phyloP scores from a whole-genome alignment of 257 asterid genomes.

The Thymus mandschuricus region DNA sequence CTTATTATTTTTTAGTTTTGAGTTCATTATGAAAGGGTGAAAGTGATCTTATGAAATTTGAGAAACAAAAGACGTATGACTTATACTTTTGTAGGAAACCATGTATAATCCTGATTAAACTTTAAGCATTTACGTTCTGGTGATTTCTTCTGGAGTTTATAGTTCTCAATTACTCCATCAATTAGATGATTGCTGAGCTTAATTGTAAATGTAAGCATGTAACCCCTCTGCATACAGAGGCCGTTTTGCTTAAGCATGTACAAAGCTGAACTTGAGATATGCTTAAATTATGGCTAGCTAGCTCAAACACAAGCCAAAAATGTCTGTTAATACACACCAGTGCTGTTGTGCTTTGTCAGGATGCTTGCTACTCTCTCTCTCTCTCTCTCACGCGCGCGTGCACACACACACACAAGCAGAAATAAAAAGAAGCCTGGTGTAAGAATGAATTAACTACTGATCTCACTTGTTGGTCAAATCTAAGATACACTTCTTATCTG shows the following conservation, averaged over 20 bases:
- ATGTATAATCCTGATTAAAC: constrained; percentile 7
- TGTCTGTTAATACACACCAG: constrained; percentile 3
- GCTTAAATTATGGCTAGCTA: constrained; percentile 1
- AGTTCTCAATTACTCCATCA: neutral
- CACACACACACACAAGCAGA: neutral
- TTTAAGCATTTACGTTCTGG: neutral
- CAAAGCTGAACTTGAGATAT: constrained; percentile 10
- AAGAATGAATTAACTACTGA: neutral
- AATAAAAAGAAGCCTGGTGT: neutral
- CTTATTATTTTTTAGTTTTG: neutral
- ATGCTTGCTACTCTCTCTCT: neutral
- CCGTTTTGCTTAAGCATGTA: too few relatives aligned
- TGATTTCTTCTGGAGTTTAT: neutral
- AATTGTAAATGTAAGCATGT: neutral
- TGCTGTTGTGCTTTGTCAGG: constrained; percentile 10
- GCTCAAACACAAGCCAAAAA: constrained; percentile 3
- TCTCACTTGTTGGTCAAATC: constrained; percentile 2
- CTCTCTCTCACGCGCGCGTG: neutral
- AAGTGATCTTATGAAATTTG: too few relatives aligned
- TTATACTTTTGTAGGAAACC: neutral
- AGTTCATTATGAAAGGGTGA: neutral
- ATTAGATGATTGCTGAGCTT: constrained; percentile 17
- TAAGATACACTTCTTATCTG: neutral
- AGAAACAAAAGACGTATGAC: neutral
- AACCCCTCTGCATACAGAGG: neutral